Conservation (phyloP, 371 early-diverging fungal genomes). For the Vairimorpha necatrix region DNA sequence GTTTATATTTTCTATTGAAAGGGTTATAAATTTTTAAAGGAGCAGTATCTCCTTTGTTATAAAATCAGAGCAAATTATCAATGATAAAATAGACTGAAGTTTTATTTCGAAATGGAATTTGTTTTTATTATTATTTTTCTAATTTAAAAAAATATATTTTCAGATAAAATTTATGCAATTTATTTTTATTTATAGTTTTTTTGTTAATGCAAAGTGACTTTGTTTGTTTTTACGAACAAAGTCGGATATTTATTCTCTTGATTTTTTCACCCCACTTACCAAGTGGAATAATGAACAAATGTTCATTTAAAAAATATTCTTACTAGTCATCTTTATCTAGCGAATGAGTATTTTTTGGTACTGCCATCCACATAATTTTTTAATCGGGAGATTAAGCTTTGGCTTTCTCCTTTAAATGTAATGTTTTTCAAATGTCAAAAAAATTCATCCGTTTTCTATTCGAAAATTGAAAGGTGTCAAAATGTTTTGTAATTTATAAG, state of each 20-base stretch:
- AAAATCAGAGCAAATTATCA: conserved; percentile 5
- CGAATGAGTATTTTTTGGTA: conserved; percentile 9
- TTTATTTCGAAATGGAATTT: not conserved
- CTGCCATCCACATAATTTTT: conserved; percentile 21
- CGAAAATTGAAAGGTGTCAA: no score
- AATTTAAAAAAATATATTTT: no score
- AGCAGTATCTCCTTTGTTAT: conserved; percentile 23
- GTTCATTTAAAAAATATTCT: conserved; percentile 1
- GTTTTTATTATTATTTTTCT: no score
- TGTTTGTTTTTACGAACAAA: no score
- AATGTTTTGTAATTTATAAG: no score
- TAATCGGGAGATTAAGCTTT: conserved; percentile 22
- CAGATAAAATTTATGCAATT: no score
- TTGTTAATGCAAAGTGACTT: no score
- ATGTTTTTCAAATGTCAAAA: conserved; percentile 4
- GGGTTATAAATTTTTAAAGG: conserved; percentile 3
- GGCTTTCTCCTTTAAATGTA: conserved; percentile 23
- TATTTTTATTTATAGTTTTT: no score
- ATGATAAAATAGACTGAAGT: not conserved
- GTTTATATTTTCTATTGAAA: not conserved
- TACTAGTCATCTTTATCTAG: conserved; percentile 4
- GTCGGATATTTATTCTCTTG: not conserved
- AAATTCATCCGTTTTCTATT: no score
- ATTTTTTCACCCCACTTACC: conserved; percentile 21
- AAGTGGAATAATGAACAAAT: conserved; percentile 1